phyloP scores from a whole-genome alignment of 1,284 basidiomycete genomes.

The Marasmius tenuissimus region DNA sequence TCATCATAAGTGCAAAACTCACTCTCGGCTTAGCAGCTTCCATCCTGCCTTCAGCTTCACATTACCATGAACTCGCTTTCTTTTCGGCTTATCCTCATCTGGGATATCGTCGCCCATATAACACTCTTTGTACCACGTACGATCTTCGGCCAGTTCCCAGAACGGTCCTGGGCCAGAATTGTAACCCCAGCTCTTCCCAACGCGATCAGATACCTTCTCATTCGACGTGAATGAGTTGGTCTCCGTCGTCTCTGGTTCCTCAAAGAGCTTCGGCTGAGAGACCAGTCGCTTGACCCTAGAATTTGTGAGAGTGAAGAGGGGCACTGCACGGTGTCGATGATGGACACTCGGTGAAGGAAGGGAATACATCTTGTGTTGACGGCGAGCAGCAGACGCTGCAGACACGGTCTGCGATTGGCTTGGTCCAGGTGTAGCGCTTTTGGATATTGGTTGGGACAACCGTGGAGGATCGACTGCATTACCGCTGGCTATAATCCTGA shows the following conservation, averaged over 20 bases:
- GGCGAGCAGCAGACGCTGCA: slow-evolving; percentile 10
- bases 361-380: slow-evolving; percentile 44
- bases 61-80: slow-evolving; percentile 57
- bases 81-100: slow-evolving; percentile 43
- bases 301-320: slow-evolving; percentile 48
- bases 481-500: neutral
- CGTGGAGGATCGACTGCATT: neutral
- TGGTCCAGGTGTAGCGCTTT: neutral
- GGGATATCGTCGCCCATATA: slow-evolving; percentile 26
- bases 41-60: slow-evolving; percentile 44
- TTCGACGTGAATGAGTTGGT: slow-evolving; percentile 50
- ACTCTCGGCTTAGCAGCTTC: slow-evolving; percentile 48
- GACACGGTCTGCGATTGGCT: neutral
- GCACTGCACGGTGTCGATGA: slow-evolving; percentile 66
- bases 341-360: slow-evolving; percentile 61
- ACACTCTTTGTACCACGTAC: slow-evolving; percentile 73
- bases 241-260: slow-evolving; percentile 23
- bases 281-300: slow-evolving; percentile 56
- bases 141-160: slow-evolving; percentile 73
- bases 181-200: slow-evolving; percentile 66
- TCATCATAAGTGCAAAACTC: slow-evolving; percentile 29
- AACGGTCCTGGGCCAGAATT: slow-evolving; percentile 72
- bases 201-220: slow-evolving; percentile 40
- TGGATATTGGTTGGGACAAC: neutral
- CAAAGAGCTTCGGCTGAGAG: slow-evolving; percentile 48